Base-by-base conservation (phyloP, 2,329 filamentous ascomycete species). In the Clonostachys rosea region DNA sequence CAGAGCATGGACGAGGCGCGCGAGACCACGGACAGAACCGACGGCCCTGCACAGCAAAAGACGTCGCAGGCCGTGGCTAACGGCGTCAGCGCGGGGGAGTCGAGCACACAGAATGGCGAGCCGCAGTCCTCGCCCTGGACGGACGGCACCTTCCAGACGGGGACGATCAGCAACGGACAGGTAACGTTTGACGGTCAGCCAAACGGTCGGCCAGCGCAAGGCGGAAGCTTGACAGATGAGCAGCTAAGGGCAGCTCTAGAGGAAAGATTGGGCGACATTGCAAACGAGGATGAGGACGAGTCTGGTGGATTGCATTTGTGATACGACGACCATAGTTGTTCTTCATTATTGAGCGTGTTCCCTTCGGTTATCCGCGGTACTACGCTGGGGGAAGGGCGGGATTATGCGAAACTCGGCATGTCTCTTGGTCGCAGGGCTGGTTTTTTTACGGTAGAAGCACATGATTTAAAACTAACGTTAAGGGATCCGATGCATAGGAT, bases 251-350 rank as follows among this genome's bases (percentile, higher is more conserved):
- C 71, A 50, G 71, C 72, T 44, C 58, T 86, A 49, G 75, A 80
- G 55, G 76, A 76, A 54, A 75, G 75, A 45, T 69, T 86, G 64
- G 68, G 71, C 42, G 56, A 65, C 7, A 57, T 75, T 20, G 68
- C 59, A 12, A 63, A 64, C 5, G 71, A 72, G 3, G 71, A 70
- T 7, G 71, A 70, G 11, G 71, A 59, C 12, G 58, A 71, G 12
- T 75, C 82, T 5, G 78, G 74, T 17, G 83, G 84, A 2, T 70
- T 87, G 69, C 81, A 87, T 66, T 63, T 87, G 42, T 87, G 60
- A 37, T n/a, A 30, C 24, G 9, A 10, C 24, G 24, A 30, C 9
- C 24, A 30, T 30, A 8, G 8, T 8, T 34, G 9, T 47, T 14
- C n/a, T 33, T 14, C 39, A 40, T 44, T 42, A 53, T 54, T 37